These are phyloP conservation scores for Fusarium sulawesiense DNA, from an alignment of 2,329 filamentous ascomycete species.

Conservation along the genomic window DNA sequence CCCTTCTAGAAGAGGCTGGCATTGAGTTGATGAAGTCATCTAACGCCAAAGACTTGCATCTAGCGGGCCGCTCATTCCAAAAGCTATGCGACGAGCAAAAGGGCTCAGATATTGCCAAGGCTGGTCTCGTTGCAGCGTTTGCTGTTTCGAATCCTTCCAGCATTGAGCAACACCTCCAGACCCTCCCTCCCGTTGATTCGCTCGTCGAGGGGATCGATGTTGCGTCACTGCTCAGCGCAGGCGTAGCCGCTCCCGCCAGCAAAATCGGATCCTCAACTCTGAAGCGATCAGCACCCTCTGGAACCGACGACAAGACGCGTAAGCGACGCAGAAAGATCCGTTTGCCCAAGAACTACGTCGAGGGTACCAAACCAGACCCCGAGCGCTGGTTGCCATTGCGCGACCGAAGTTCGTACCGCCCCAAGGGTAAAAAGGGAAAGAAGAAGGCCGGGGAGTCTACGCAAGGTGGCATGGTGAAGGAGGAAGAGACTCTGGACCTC, in stretches of 20 bases:
- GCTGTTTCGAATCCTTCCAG: conserved; percentile 70
- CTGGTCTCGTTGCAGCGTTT: conserved; percentile 87
- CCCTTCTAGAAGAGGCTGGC: conserved; percentile 85
- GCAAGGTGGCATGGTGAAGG: conserved; percentile 84
- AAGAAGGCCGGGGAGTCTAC: conserved; percentile 82
- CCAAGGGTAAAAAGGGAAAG: conserved; percentile 93
- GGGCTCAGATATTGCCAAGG: conserved; percentile 76
- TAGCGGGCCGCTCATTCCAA: conserved; percentile 83
- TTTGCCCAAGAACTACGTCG: conserved; percentile 79
- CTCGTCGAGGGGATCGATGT: conserved; percentile 72
- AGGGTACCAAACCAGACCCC: conserved; percentile 83
- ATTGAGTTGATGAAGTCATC: conserved; percentile 82
- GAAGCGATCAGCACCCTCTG: conserved; percentile 61
- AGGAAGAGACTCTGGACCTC: conserved; percentile 74
- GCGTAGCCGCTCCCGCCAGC: conserved; percentile 63
- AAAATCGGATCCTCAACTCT: conserved; percentile 53
- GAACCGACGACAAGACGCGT: conserved; percentile 55
- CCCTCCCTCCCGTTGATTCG: conserved; percentile 70
- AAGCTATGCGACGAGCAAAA: conserved; percentile 73
- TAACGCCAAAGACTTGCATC: conserved; percentile 72
- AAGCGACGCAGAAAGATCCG: conserved; percentile 71
- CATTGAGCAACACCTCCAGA: conserved; percentile 64
- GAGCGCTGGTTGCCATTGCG: conserved; percentile 94
- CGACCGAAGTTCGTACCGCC: conserved; percentile 87
- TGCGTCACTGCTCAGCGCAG: conserved; percentile 71